Evolutionary conservation across 164 flowering plant genomes (phyloP).

Genomic region (Santalum album): DNA sequence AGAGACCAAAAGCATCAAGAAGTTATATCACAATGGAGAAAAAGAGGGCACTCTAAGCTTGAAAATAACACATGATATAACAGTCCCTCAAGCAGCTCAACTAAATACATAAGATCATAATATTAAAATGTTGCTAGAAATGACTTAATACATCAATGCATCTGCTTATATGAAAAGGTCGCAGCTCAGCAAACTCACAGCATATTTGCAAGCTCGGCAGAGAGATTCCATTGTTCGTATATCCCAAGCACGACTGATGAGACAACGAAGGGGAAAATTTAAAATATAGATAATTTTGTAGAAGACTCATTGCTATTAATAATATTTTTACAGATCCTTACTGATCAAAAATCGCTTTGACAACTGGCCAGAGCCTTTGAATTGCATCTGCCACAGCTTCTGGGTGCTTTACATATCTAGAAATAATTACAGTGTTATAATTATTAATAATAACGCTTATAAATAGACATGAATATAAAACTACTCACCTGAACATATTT

Average conservation of each 20-base stretch:
- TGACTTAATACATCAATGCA: no score
- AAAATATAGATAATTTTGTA: not conserved
- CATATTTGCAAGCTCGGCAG: constrained; percentile 97
- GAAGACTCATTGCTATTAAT: not conserved
- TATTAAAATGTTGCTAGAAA: no score
- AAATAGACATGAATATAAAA: not conserved
- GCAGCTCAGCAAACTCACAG: constrained; percentile 51
- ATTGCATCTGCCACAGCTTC: constrained; percentile 98
- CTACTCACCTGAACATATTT: constrained; percentile 68
- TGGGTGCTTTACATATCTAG: constrained; percentile 86
- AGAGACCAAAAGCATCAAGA: no score
- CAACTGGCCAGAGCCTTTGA: constrained; percentile 90
- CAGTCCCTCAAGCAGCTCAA: no score
- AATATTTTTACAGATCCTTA: constrained; percentile 25
- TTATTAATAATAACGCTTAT: not conserved
- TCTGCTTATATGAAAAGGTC: not conserved
- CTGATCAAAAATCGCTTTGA: constrained; percentile 89
- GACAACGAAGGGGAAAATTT: constrained; percentile 2
- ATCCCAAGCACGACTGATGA: constrained; percentile 89
- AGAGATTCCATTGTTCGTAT: constrained; percentile 97
- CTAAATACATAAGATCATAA: no score
- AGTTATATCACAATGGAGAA: no score
- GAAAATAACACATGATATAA: no score
- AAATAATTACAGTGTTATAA: constrained; percentile 14
- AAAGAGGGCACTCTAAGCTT: no score